These are phyloP conservation scores for Sugiyamaella sp. DNA, from an alignment of 1,139 yeast species.

Conservation along the genomic window DNA sequence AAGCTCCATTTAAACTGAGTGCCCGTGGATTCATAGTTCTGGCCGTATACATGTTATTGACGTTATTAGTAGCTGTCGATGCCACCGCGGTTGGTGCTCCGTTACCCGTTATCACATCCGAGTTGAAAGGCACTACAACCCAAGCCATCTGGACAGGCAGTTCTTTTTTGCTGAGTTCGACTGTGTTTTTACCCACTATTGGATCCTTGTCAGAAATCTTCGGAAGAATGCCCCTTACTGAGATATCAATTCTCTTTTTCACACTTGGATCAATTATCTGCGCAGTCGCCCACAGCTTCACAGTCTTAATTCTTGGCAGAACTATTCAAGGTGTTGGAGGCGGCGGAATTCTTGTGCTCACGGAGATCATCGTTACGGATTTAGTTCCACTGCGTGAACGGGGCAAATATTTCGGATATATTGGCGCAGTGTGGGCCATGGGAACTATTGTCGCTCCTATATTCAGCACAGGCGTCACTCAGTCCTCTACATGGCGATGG, in stretches of 20 bases:
- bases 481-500: slow-evolving; percentile 75
- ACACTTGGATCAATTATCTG: slow-evolving; percentile 52
- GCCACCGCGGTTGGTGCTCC: slow-evolving; percentile 37
- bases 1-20: slow-evolving; percentile 22
- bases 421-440: slow-evolving; percentile 57
- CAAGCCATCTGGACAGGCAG: slow-evolving; percentile 40
- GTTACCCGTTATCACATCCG: slow-evolving; percentile 33
- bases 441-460: slow-evolving; percentile 68
- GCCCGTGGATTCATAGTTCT: slow-evolving; percentile 21
- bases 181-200: slow-evolving; percentile 38
- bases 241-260: slow-evolving; percentile 32
- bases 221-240: slow-evolving; percentile 33
- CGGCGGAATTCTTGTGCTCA: slow-evolving; percentile 65
- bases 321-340: slow-evolving; percentile 74
- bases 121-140: slow-evolving; percentile 34
- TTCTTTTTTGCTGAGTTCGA: slow-evolving; percentile 36
- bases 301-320: slow-evolving; percentile 66
- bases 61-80: slow-evolving; percentile 35
- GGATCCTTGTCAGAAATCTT: slow-evolving; percentile 38
- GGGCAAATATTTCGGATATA: slow-evolving; percentile 43
- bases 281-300: slow-evolving; percentile 60
- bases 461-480: slow-evolving; percentile 58
- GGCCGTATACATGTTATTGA: slow-evolving; percentile 28
- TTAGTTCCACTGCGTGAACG: slow-evolving; percentile 60
- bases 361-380: slow-evolving; percentile 61